Base-by-base conservation (phyloP, 2,329 filamentous ascomycete genomes). In the Aspergillus niger region DNA sequence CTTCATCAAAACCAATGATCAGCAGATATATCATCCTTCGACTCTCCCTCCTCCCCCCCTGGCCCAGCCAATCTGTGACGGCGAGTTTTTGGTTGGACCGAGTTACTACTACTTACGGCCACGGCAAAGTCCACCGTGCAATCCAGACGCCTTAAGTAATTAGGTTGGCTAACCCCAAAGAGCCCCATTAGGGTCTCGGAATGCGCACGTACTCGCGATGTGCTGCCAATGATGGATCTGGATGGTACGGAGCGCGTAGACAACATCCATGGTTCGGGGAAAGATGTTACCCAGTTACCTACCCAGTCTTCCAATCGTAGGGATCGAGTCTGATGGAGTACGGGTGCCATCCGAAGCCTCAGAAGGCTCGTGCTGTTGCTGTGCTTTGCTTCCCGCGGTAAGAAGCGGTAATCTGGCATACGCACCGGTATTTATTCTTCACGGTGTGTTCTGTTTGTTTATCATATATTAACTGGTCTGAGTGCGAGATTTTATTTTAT, bases 111-210 rank as follows among this genome's bases (percentile, higher is more conserved):
- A 36, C 13, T n/a, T 17, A 32, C 22, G 26, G 47, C 32, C 47
- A 30, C 47, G 26, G 47, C 41, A 7, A 17, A 17, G n/a, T 17
- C 22, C 6, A 11, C 32, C 32, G 32, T 36, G 32, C 32, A 13
- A 13, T 49, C 44, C 22, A 49, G 22, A 17, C 15, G n/a, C 32
- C n/a, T 50, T 11, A 32, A 28, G 47, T 50, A 50, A 44, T 22
- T 36, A 30, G 36, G 24, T 55, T 55, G n/a, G 39, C 3, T 32
- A 24, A 26, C 38, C 36, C 38, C 24, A 8, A 39, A 54, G 22
- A 54, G 24, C 53, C 53, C 53, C 39, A 55, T 55, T 55, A 55
- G 53, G 53, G 53, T 55, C 53, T 36, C 53, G 53, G 39, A 55
- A 44, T 43, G 53, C 39, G 53, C 53, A 55, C 53, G 53, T 55